Conservation (phyloP, 208 protist species). For the Trypanosoma conorhini region DNA sequence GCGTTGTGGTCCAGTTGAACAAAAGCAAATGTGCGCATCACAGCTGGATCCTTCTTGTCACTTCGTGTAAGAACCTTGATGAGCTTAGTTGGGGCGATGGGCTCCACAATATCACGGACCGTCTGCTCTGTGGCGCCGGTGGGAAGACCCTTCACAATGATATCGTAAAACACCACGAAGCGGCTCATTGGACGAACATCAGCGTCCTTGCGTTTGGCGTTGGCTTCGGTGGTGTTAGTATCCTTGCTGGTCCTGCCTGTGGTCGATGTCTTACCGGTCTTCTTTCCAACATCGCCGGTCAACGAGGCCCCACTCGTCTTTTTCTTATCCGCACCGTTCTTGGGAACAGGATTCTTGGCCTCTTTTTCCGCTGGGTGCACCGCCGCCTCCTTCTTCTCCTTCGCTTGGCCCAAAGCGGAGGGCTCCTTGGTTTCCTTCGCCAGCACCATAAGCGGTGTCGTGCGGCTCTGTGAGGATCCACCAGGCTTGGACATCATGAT, state of each 20-base stretch:
- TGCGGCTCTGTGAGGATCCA: background rate
- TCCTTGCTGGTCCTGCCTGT: slow-evolving; percentile 5
- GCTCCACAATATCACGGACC: slow-evolving; percentile 52
- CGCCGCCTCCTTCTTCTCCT: slow-evolving; percentile 15
- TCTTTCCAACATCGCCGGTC: slow-evolving; percentile 12
- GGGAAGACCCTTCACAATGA: slow-evolving; percentile 74
- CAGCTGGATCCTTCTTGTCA: slow-evolving; percentile 47
- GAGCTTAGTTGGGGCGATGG: slow-evolving; percentile 45
- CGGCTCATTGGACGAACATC: slow-evolving; percentile 27
- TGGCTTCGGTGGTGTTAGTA: background rate
- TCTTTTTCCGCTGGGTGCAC: slow-evolving; percentile 17
- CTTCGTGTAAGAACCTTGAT: slow-evolving; percentile 60
- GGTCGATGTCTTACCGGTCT: slow-evolving; percentile 6
- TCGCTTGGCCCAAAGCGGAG: background rate
- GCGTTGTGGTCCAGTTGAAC: slow-evolving; percentile 69
- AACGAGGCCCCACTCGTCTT: background rate
- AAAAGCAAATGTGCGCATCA: slow-evolving; percentile 70
- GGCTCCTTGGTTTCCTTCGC: slow-evolving; percentile 21
- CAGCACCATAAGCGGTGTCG: slow-evolving; percentile 10
- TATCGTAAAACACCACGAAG: slow-evolving; percentile 70
- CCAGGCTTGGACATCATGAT: slow-evolving; percentile 33
- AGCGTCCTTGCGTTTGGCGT: slow-evolving; percentile 22
- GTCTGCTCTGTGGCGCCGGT: slow-evolving; percentile 49
- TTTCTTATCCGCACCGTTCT: slow-evolving; percentile 3
- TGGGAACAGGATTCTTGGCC: slow-evolving; percentile 1